A percentile compares a stretch with the other conserved stretches of the same genome.
These are phyloP conservation scores for Urtica urens DNA, from an alignment of 306 rosid genomes.

Conservation along the genomic window DNA sequence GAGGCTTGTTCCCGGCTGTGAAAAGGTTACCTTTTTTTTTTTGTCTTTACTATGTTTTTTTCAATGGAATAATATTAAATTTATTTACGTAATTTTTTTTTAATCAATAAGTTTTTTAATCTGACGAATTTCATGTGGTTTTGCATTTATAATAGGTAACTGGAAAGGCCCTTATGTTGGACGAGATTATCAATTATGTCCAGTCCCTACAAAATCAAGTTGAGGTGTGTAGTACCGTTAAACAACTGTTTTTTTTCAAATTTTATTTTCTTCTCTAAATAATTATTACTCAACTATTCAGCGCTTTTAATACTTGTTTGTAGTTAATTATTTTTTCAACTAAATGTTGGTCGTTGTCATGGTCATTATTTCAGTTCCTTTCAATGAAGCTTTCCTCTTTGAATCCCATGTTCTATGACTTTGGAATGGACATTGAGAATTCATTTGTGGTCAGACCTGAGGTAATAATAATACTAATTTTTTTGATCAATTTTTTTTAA, in stretches of 20 bases:
- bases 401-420: conserved; percentile 53
- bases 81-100: not conserved
- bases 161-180: conserved; percentile 96
- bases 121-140: conserved; percentile 39
- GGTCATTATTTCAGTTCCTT: conserved; percentile 47
- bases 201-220: conserved; percentile 97
- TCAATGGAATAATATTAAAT: not conserved
- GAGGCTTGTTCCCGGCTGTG: conserved; percentile 90
- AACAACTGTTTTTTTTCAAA: not conserved
- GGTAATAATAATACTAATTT: conserved; percentile 22
- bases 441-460: conserved; percentile 42
- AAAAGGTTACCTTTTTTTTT: conserved; percentile 38
- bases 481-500: not conserved
- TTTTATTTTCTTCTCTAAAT: not conserved
- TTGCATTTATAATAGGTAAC: conserved; percentile 47
- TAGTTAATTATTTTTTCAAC: not conserved
- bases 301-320: not conserved
- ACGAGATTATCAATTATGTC: conserved; percentile 95
- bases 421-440: conserved; percentile 57
- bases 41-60: conserved; percentile 18
- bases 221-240: conserved; percentile 65
- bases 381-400: conserved; percentile 84
- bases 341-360: not conserved
- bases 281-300: not conserved
- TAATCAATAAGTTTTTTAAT: not conserved